Evolutionary conservation across 208 protist species (phyloP).

Genomic region (Wallacemonas sp.): DNA sequence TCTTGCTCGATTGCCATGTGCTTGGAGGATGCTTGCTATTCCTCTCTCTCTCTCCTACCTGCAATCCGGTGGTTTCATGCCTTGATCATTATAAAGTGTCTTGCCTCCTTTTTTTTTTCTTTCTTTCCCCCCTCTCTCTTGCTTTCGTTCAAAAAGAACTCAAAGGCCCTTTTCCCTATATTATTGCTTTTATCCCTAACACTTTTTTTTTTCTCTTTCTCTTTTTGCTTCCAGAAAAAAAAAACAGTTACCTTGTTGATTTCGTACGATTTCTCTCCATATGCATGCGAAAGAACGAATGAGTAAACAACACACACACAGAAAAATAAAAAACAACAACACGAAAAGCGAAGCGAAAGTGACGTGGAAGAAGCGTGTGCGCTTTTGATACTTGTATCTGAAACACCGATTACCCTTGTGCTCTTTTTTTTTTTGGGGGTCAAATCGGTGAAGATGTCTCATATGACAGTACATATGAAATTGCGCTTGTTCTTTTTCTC

Average conservation of each 20-base stretch:
- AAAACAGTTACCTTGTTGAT: background rate
- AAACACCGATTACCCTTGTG: conserved; percentile 8
- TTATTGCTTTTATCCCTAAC: conserved; percentile 15
- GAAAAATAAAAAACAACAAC: background rate
- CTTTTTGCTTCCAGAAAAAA: background rate
- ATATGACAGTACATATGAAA: no score
- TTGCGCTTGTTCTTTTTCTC: no score
- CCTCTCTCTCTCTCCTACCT: no score
- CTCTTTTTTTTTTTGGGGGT: conserved; percentile 20
- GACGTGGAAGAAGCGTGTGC: no score
- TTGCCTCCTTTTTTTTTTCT: background rate
- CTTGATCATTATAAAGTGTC: background rate
- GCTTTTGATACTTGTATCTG: no score
- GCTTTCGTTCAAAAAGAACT: background rate
- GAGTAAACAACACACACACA: conserved; percentile 1
- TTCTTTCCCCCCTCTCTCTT: background rate
- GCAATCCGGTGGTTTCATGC: no score
- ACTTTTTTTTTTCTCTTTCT: background rate
- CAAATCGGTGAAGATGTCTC: no score
- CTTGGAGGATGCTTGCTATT: no score
- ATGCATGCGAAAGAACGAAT: background rate
- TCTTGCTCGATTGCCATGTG: no score
- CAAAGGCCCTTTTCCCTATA: background rate
- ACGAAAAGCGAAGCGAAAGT: background rate
- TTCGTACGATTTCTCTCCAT: background rate